Evolutionary conservation across 352 stramenopile species (phyloP), one percentile per base, ranked within the genome.

Genomic region (Globisporangium camurandrum): DNA sequence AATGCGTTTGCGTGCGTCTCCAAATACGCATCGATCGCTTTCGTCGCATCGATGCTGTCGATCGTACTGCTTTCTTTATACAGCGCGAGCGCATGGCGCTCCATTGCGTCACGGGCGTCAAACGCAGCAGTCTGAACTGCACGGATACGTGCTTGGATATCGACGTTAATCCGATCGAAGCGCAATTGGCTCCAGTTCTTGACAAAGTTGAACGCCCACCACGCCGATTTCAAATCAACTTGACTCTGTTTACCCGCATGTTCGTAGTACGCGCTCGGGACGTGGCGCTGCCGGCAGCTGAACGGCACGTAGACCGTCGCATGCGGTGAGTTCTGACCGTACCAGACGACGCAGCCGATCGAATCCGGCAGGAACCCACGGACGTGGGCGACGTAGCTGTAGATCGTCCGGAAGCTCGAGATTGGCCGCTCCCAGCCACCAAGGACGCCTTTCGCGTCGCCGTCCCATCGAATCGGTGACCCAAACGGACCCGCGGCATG

Each of bases 391-490:
- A 76, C 59, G 56, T 96, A 95, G 40, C 69, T 86, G 54, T 72
- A 85, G 26, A 83, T 62, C 38, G 86, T 95, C 24, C 88, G 83
- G 55, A 87, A 94, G 23, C 96, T 71, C 16, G 84, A 95, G 57
- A 97, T 96, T 0, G 83, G 61, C 14, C 88, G 75, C 56, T 95
- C 84, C 70, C 84, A 92, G 34, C 67, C 72, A 11, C 82, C 82
- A 6, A 46, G 38, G 8, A 78, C 61, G 19, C 59, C 65, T 26
- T 79, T 65, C 42, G 51, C 59, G 45, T 57, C 54, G 23, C 75
- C 69, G 42, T 82, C 75, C 55, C 74, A 95, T 20, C 86, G 75
- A 59, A 96, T 71, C 7, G 86, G 86, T 27, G 72, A 76, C 14
- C 84, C 81, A 57, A 95, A 97, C n/a, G 88, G 86, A 10, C 89